Conservation (phyloP, 1,139 yeast species). For the Kazachstania sp. region DNA sequence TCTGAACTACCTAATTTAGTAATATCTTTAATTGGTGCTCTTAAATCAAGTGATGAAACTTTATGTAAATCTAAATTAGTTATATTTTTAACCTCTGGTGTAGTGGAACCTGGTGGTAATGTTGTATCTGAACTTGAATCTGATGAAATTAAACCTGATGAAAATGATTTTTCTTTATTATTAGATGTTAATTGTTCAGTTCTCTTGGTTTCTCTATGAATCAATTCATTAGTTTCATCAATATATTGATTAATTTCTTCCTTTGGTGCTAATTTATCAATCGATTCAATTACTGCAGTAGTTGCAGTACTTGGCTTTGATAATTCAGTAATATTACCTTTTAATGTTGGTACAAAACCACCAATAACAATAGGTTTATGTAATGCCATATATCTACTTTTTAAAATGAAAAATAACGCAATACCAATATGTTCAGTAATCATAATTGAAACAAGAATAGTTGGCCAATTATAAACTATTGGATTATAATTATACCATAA, state of each 20-base stretch:
- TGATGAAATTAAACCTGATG: not conserved
- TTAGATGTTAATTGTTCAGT: not conserved
- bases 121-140: not conserved
- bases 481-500: constrained; percentile 24
- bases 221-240: not conserved
- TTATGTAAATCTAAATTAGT: not conserved
- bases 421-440: constrained; percentile 23
- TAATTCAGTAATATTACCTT: not conserved
- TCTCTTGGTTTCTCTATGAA: not conserved
- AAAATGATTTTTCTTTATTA: not conserved
- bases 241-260: not conserved
- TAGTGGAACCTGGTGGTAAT: not conserved
- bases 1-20: constrained; percentile 9
- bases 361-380: constrained; percentile 7
- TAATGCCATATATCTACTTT: constrained; percentile 11
- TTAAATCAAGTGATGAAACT: constrained; percentile 3
- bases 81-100: not conserved
- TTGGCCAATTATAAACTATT: constrained; percentile 19
- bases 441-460: constrained; percentile 18
- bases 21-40: constrained; percentile 3
- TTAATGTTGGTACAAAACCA: constrained; percentile 12
- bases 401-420: constrained; percentile 12
- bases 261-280: not conserved
- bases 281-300: not conserved
- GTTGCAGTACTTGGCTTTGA: not conserved